Conservation (phyloP, 305 asterid species). For the Solanum hybrid region DNA sequence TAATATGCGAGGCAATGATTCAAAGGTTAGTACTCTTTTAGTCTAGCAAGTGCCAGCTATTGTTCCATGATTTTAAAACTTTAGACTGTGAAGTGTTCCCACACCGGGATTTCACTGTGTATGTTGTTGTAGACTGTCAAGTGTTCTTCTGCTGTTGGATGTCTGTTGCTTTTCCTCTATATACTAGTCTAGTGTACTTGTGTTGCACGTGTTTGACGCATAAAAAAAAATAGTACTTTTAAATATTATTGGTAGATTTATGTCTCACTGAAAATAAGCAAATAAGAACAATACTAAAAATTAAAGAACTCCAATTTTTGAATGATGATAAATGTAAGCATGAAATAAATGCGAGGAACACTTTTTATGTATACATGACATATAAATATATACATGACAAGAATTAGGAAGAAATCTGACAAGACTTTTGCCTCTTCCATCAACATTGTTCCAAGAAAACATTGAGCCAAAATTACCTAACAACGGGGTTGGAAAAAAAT, state of each 20-base stretch:
- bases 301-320: not conserved
- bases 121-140: not conserved
- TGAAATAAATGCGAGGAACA: not conserved
- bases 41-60: not conserved
- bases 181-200: not conserved
- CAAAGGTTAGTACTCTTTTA: slow-evolving; percentile 48
- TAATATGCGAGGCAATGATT: slow-evolving; percentile 80
- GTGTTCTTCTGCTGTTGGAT: not conserved
- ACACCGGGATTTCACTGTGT: not conserved
- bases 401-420: not conserved
- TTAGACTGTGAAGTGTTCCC: not conserved
- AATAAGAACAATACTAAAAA: not conserved
- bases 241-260: not conserved
- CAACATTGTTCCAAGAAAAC: not conserved
- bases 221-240: not conserved
- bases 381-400: not conserved
- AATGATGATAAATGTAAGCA: not conserved
- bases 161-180: not conserved
- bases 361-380: not conserved
- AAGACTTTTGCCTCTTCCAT: not conserved
- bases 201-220: not conserved
- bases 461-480: not conserved
- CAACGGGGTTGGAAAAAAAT: not conserved
- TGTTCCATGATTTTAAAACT: not conserved
- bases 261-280: not conserved